Evolutionary conservation across 495 filamentous ascomycete genomes (phyloP), one percentile per base, ranked within the genome.

Genomic region (Tuber umbilicatum): DNA sequence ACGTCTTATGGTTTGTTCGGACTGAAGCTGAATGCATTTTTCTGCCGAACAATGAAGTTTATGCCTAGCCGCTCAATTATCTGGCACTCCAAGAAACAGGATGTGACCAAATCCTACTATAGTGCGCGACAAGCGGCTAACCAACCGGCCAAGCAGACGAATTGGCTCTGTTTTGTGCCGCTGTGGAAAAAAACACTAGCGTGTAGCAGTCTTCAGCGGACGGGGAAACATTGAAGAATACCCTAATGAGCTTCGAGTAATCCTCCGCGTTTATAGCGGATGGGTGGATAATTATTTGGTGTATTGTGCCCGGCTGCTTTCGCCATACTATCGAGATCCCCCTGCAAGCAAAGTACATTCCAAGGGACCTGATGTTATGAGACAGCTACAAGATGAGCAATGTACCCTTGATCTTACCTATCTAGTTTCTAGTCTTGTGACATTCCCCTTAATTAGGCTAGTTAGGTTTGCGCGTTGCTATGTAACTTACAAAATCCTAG

Each of bases 11-110:
- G 83, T 86, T 97, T 73, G 88, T 93, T 71, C 85, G 97, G 41
- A 94, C 93, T 83, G 95, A 99, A 82, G 97, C 97, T 81, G 95
- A 99, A 87, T 88, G 96, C 37, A 92, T 90, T 47, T 97, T 97
- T 81, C 90, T 98, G 82, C 88, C 90, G 50, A 94, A 93, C 60
- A 99, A 99, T 79, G 96, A 99, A 74, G 92, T 97, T 67, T 95
- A 99, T 83, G 94, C 94, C 6, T 98, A n/a, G 93, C 91, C 39
- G 91, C 93, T 39, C 88, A 87, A 16, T 87, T 98, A 5, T 92
- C 94, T 1, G 95, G 95, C 73, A 97, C 97, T 75, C 89, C 73
- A 98, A 98, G 86, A 97, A 97, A 86, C 87, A 93, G 42, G 86
- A 91, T 75, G 93, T 96, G 12, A 90, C 97, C 6, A 87, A 89